Evolutionary conservation across 139 green algal genomes (phyloP), one percentile per base, ranked within the genome.

Genomic region (Auxenochlorella pyrenoidosa): DNA sequence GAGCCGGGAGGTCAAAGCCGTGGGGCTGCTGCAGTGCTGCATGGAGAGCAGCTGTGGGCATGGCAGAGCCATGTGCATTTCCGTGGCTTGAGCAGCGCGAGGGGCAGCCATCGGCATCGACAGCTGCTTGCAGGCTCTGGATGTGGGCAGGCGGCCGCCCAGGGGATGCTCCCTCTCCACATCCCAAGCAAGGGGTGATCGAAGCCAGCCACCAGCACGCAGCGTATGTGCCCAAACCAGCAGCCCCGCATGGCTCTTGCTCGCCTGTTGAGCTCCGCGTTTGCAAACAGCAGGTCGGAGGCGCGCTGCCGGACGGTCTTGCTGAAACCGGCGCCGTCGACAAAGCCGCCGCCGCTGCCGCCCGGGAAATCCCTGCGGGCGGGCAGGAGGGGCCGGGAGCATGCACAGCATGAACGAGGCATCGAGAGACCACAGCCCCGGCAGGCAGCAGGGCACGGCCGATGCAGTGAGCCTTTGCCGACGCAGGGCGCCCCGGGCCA

Each of bases 271-370:
- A 95, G 90, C 75, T 81, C 72, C 0, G 72, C 54, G 36, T 96
- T 85, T 28, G 76, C 66, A 32, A 89, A 89, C 2, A 95, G 83
- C 36, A 87, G 16, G 75, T 94, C 93, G 2, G 89, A 84, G 19
- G 90, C 77, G 26, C 79, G 84, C 87, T 96, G 92, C 6, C 92
- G 85, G 36, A 83, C 70, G 16, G 92, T 95, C 63, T 85, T 89
- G 65, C 54, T 44, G 28, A 88, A 91, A 0, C 93, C 94, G 22
- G 77, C 91, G 73, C 91, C 93, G 41, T 81, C 68, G 75, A 94
- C 79, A 60, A 88, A 88, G 6, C 71, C n/a, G 32, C 92, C 89
- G 32, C 92, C 92, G 18, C 59, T 88, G 63, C 94, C 93, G 32
- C 84, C 93, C 5, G 94, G 92, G 18, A 90, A 83, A 40, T 92